Evolutionary conservation across 306 rosid species (phyloP), one percentile per base, ranked within the genome.

Genomic region (Vigna mungo): DNA sequence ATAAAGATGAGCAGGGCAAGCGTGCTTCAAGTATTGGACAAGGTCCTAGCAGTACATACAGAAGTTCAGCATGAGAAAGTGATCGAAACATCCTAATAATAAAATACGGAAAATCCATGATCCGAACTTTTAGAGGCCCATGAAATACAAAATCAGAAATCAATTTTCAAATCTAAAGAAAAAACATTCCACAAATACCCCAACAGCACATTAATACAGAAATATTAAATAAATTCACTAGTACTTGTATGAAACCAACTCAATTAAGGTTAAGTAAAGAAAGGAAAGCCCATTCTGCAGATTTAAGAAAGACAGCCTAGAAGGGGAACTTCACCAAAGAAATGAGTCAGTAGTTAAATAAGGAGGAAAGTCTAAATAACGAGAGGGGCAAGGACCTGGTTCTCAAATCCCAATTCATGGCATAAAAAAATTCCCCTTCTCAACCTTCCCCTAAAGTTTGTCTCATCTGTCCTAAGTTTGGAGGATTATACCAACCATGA

Each of bases 1-100:
- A 83, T 93, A 93, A 36, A 93, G 91, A 83, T 91, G 98, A 74
- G 98, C 98, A 11, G 98, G 98, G 74, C 97, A 91, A 14, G 91
- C 84, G 82, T 87, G 82, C 86, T 93, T 91, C 68, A 93, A 85
- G 79, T 88, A 87, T 63, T 85, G 82, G 69, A 93, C 90, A 71
- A 91, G 96, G 72, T 91, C 97, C 98, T 93, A 63, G 71, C 0
- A 77, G 71, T 9, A 65, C 52, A 70, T 70, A 58, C 47, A 76
- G 49, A 68, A 56, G 10, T 49, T 75, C 51, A 76, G 70, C 54
- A 25, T 62, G 56, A 75, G 75, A 79, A 75, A 60, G 61, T 25
- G 18, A 60, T 62, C 9, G 39, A 74, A 15, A 16, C n/a, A 61
- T 32, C 23, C 23, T 16, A 16, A 61, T 61, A 61, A 43, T 60